A percentile compares a stretch with the other conserved stretches of the same genome.
Conservation (phyloP, 306 rosid species). For the Castanea mollissima region DNA sequence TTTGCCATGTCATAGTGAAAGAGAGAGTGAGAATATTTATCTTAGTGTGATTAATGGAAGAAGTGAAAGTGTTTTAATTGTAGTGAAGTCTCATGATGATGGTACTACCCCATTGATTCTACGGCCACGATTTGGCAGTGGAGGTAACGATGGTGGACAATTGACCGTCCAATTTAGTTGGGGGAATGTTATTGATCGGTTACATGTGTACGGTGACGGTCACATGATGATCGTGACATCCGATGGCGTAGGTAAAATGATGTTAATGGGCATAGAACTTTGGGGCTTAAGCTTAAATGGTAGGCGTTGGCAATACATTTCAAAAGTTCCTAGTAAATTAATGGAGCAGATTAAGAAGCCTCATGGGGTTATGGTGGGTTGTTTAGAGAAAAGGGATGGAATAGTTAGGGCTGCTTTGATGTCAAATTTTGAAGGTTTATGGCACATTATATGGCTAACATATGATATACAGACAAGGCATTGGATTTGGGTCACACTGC, state of each 20-base stretch:
- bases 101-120: conserved; percentile 18
- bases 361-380: conserved; percentile 64
- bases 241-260: conserved; percentile 24
- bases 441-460: conserved; percentile 54
- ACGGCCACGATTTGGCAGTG: conserved; percentile 37
- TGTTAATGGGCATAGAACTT: conserved; percentile 46
- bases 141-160: not conserved
- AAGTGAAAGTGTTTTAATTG: conserved; percentile 41
- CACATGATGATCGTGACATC: conserved; percentile 58
- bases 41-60: conserved; percentile 38
- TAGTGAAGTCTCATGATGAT: not conserved
- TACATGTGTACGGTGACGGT: conserved; percentile 70
- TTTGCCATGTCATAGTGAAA: conserved; percentile 31
- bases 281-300: conserved; percentile 47
- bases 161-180: conserved; percentile 44
- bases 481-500: conserved; percentile 51
- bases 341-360: conserved; percentile 41
- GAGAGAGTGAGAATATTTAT: conserved; percentile 11
- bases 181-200: conserved; percentile 37
- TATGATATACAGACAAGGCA: conserved; percentile 25
- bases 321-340: conserved; percentile 23
- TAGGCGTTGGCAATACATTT: conserved; percentile 41
- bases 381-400: conserved; percentile 53
- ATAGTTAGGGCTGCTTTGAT: conserved; percentile 40
- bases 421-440: conserved; percentile 50